phyloP scores from a whole-genome alignment of 768 basidiomycete genomes.

The Lactifluus hygrophoroides region DNA sequence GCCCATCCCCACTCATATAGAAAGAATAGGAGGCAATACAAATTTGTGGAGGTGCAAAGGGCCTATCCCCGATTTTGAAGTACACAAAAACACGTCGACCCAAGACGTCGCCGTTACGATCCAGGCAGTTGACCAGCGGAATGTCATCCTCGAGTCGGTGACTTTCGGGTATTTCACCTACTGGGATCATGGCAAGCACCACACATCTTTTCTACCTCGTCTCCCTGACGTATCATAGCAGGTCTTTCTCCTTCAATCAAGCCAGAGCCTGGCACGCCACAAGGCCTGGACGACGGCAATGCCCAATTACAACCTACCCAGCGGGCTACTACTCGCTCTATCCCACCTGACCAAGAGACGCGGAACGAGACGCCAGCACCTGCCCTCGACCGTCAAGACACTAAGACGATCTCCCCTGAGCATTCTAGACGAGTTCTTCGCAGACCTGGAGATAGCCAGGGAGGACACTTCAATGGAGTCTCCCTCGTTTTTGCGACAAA shows the following conservation, averaged over 20 bases:
- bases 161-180: constrained; percentile 69
- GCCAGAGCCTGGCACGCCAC: background rate
- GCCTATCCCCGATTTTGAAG: constrained; percentile 46
- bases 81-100: constrained; percentile 28
- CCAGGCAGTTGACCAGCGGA: constrained; percentile 50
- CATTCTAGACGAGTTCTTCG: constrained; percentile 12
- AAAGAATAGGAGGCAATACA: constrained; percentile 39
- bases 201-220: background rate
- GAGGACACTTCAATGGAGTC: constrained; percentile 39
- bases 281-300: background rate
- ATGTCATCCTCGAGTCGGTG: constrained; percentile 50
- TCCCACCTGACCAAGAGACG: background rate
- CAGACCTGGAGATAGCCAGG: constrained; percentile 24
- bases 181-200: constrained; percentile 36
- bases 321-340: background rate
- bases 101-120: constrained; percentile 48
- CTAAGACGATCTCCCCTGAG: background rate
- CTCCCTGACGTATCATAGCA: background rate
- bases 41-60: constrained; percentile 61
- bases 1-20: constrained; percentile 60
- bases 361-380: background rate
- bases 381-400: background rate
- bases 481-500: constrained; percentile 54
- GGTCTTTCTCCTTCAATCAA: background rate
- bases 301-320: background rate